Percentiles rank a stretch among this genome's conserved stretches.
phyloP scores from a whole-genome alignment of 2,329 filamentous ascomycete genomes.

The Capronia epimyces region DNA sequence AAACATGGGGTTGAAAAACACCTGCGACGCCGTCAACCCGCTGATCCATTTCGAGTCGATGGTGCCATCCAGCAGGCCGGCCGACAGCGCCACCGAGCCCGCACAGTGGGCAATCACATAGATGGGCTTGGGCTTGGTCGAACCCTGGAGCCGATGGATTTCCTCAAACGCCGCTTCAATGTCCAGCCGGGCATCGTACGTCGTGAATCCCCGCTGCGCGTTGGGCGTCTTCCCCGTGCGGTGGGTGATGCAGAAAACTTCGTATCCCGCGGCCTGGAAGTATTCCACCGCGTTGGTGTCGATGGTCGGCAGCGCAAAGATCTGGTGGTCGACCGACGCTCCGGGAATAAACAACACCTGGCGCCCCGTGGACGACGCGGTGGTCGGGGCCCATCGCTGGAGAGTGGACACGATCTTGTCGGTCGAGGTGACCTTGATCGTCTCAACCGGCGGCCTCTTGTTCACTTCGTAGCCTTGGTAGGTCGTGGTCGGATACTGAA shows the following conservation, averaged over 20 bases:
- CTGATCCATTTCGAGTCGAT: slow-evolving; percentile 5
- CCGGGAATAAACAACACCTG: slow-evolving; percentile 5
- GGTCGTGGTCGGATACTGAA: slow-evolving; percentile 7
- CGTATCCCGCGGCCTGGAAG: slow-evolving; percentile 7
- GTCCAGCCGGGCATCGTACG: slow-evolving; percentile 9
- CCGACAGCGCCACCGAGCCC: slow-evolving; percentile 6
- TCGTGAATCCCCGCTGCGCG: slow-evolving; percentile 6
- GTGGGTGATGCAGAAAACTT: slow-evolving; percentile 9
- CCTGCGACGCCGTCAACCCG: slow-evolving; percentile 5
- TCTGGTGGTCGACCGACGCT: slow-evolving; percentile 9
- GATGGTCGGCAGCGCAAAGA: slow-evolving; percentile 8
- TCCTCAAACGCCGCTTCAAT: slow-evolving; percentile 9
- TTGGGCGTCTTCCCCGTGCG: slow-evolving; percentile 8
- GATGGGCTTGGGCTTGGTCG: background rate
- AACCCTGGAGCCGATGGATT: slow-evolving; percentile 3
- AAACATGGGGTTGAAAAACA: slow-evolving; percentile 9
- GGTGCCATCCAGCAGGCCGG: slow-evolving; percentile 9
- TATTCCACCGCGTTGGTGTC: slow-evolving; percentile 7
- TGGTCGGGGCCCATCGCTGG: slow-evolving; percentile 4
- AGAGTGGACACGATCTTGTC: slow-evolving; percentile 8
- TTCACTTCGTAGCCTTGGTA: slow-evolving; percentile 7
- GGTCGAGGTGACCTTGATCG: slow-evolving; percentile 4
- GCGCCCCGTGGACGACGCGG: background rate
- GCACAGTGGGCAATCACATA: slow-evolving; percentile 8
- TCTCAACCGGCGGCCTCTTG: slow-evolving; percentile 8